phyloP scores from a whole-genome alignment of 495 filamentous ascomycete genomes.

The Penicillium flavigenum region DNA sequence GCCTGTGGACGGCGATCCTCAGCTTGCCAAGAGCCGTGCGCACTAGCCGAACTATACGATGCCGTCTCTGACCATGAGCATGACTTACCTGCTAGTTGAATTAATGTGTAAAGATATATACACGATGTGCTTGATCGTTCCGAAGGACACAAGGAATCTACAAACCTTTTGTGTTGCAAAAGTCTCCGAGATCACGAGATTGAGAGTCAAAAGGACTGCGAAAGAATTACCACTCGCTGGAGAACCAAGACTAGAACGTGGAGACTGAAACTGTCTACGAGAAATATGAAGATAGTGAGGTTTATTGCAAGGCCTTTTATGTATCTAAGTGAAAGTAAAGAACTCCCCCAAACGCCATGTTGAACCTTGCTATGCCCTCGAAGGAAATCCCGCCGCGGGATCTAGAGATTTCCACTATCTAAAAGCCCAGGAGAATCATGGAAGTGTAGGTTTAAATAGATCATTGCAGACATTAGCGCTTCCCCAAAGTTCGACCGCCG shows the following conservation, averaged over 20 bases:
- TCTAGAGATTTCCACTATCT: constrained; percentile 20
- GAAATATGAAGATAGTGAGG: background rate
- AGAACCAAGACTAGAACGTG: background rate
- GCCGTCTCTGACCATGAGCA: background rate
- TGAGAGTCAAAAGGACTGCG: background rate
- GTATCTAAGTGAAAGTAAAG: constrained; percentile 7
- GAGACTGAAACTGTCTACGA: background rate
- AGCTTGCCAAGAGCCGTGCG: constrained; percentile 9
- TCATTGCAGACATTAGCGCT: constrained; percentile 21
- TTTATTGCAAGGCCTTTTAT: constrained; percentile 4
- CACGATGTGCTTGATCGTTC: background rate
- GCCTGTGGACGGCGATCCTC: background rate
- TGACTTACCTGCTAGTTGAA: background rate
- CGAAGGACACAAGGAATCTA: background rate
- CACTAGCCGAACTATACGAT: constrained; percentile 3
- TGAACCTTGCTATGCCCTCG: constrained; percentile 32
- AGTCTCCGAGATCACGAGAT: background rate
- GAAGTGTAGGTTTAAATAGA: constrained; percentile 10
- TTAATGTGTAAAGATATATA: background rate
- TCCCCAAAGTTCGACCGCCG: constrained; percentile 27
- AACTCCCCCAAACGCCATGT: constrained; percentile 25
- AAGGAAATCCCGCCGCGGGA: constrained; percentile 9
- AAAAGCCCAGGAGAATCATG: constrained; percentile 14
- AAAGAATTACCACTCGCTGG: background rate
- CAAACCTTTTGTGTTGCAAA: background rate